Conservation (phyloP, 805 yeast genomes). For the Candida hispaniensis region DNA sequence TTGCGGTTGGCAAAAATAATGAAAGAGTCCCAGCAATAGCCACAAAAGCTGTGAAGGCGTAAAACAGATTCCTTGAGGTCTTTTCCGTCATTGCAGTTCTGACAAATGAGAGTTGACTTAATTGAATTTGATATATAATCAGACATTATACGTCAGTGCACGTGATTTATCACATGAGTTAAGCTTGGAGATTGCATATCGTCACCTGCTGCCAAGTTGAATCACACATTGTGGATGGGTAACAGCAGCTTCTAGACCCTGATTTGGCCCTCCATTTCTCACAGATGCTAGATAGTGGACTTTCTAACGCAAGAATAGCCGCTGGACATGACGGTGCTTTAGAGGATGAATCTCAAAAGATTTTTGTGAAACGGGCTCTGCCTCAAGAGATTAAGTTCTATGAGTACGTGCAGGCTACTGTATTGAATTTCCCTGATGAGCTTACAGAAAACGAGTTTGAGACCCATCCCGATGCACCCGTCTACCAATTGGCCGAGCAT, state of each 20-base stretch:
- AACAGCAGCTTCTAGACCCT: neutral
- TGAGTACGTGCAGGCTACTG: slow-evolving; percentile 26
- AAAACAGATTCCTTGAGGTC: slow-evolving; percentile 7
- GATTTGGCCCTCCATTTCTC: slow-evolving; percentile 1
- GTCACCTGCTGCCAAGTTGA: too few species aligned
- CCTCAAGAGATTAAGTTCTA: slow-evolving; percentile 71
- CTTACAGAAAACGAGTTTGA: slow-evolving; percentile 12
- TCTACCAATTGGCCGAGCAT: slow-evolving; percentile 23
- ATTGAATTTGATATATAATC: too few species aligned
- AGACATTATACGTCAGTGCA: too few species aligned
- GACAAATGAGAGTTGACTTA: too few species aligned
- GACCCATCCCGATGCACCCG: slow-evolving; percentile 16
- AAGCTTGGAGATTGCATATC: too few species aligned
- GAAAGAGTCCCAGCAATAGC: slow-evolving; percentile 12
- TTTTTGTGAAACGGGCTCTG: slow-evolving; percentile 62
- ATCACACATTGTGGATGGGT: slow-evolving; percentile 4
- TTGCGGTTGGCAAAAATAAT: slow-evolving; percentile 14
- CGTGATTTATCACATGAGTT: too few species aligned
- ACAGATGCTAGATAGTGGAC: slow-evolving; percentile 2
- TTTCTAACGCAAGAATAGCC: slow-evolving; percentile 48
- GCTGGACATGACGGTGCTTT: slow-evolving; percentile 88
- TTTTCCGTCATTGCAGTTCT: too few species aligned
- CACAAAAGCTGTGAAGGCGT: slow-evolving; percentile 5
- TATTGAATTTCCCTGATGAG: slow-evolving; percentile 16
- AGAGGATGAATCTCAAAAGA: slow-evolving; percentile 47